A percentile compares a stretch with the other conserved stretches of the same genome.
phyloP scores from a whole-genome alignment of 352 stramenopile species.

The Phytophthora crassamura region DNA sequence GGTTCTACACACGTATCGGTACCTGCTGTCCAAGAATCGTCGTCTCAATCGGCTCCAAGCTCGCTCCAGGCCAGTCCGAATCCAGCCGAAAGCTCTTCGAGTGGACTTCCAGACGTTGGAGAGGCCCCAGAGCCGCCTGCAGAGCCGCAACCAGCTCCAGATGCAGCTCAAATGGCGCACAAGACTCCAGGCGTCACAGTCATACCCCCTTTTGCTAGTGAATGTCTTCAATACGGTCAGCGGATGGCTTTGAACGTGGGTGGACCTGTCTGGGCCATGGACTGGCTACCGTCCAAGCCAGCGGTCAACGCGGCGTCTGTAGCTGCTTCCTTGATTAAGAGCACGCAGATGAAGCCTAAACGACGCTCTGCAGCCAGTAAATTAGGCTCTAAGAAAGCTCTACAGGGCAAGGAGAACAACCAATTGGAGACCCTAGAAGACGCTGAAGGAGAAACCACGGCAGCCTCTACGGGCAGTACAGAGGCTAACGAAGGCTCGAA shows the following conservation, averaged over 20 bases:
- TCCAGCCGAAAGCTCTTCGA: not conserved
- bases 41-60: constrained; percentile 18
- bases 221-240: constrained; percentile 34
- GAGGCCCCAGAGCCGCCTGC: constrained; percentile 18
- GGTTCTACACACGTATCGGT: not conserved
- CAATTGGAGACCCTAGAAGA: constrained; percentile 4
- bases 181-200: constrained; percentile 25
- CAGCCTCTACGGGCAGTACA: constrained; percentile 14
- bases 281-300: constrained; percentile 63
- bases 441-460: constrained; percentile 10
- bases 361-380: constrained; percentile 3
- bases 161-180: not conserved
- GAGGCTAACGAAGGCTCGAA: constrained; percentile 2
- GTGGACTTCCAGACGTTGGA: not conserved
- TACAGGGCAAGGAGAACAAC: constrained; percentile 52
- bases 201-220: constrained; percentile 62
- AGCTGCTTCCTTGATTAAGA: constrained; percentile 10
- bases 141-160: not conserved
- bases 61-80: constrained; percentile 8
- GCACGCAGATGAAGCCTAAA: constrained; percentile 29
- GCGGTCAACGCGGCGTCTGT: constrained; percentile 7
- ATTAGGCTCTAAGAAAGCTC: constrained; percentile 7
- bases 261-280: constrained; percentile 83
- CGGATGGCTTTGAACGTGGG: constrained; percentile 71
- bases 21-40: constrained; percentile 6